Base-by-base conservation (phyloP, 768 basidiomycete species). In the Lactarius sanguifluus region DNA sequence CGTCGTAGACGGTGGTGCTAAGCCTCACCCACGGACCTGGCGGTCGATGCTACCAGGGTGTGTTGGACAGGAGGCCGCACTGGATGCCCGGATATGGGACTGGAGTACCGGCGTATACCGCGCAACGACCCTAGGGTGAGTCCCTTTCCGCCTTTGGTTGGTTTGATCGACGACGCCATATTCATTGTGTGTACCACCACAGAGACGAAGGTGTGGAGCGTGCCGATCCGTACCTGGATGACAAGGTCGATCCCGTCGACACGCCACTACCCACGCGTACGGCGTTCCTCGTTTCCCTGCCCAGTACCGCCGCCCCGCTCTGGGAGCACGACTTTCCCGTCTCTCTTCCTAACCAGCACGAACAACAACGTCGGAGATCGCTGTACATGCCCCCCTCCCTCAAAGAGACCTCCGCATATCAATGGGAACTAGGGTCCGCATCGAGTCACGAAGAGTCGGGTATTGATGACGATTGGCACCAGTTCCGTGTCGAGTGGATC, bases 401-500 rank as follows among this genome's bases (percentile, higher is more conserved):
- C 34, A 57, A 68, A n/a, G 65, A 61, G 25, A n/a, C 52, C 23
- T 20, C 57, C 9, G 6, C 50, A 13, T 52, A 2, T 5, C 50
- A 52, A 5, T 64, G 57, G 61, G 69, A 69, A 2, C 43, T 41
- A 5, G 63, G 6, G 2, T 67, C 62, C 2, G 20, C 47, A 38
- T 50, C 55, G 9, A 59, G 40, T 10, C 25, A 61, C 8, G 67
- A 61, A 36, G 55, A 57, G 12, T 57, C 59, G 5, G 64, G 45
- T 2, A n/a, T 60, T 15, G 64, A 65, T 6, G 60, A 66, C 23
- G 64, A 57, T 30, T 68, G 66, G 69, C 58, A 60, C 34, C 67
- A 62, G 40, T 69, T 69, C 59, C 69, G 62, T 28, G 69, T 68
- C 20, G 69, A 68, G 20, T 68, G 66, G 69, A 69, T 68, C 15